A percentile compares a stretch with the other conserved stretches of the same genome.
These are phyloP conservation scores for Dillenia suffruticosa DNA, from an alignment of 164 flowering plant genomes.

Conservation along the genomic window DNA sequence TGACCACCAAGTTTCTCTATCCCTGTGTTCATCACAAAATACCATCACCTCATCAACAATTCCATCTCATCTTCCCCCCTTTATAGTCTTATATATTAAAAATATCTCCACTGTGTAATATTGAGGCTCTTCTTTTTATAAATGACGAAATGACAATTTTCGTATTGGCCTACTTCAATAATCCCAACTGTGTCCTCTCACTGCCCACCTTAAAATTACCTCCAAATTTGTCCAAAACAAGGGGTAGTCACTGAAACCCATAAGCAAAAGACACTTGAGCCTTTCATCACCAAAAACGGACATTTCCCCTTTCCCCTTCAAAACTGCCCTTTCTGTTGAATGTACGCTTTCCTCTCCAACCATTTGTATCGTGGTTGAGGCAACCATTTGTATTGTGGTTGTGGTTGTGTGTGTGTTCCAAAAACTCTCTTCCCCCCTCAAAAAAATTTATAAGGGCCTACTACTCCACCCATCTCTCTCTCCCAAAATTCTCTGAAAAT, in stretches of 20 bases:
- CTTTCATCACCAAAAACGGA: slow-evolving; percentile 7
- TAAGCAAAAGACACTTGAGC: slow-evolving; percentile 14
- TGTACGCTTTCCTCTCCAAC: slow-evolving; percentile 11
- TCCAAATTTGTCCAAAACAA: slow-evolving; percentile 30
- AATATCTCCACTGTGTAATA: too few species aligned
- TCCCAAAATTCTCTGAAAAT: slow-evolving; percentile 2
- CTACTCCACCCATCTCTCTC: slow-evolving; percentile 5
- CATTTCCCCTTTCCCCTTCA: slow-evolving; percentile 2
- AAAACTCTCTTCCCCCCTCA: not conserved
- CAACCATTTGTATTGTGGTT: slow-evolving; percentile 1
- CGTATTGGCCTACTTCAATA: slow-evolving; percentile 1
- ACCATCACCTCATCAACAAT: slow-evolving; percentile 33
- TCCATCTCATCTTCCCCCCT: not conserved
- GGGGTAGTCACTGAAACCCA: slow-evolving; percentile 26
- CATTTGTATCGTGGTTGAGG: not conserved
- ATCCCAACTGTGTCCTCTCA: slow-evolving; percentile 3
- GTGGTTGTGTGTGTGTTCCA: too few species aligned
- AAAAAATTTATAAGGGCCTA: slow-evolving; percentile 5
- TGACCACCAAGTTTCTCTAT: slow-evolving; percentile 52
- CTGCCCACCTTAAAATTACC: slow-evolving; percentile 23
- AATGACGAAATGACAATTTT: slow-evolving; percentile 1
- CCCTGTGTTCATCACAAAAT: slow-evolving; percentile 30
- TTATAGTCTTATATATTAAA: too few species aligned
- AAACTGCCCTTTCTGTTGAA: slow-evolving; percentile 21
- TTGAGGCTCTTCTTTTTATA: not conserved